Conservation (phyloP, 257 asterid genomes). For the Nicotiana benthamiana region DNA sequence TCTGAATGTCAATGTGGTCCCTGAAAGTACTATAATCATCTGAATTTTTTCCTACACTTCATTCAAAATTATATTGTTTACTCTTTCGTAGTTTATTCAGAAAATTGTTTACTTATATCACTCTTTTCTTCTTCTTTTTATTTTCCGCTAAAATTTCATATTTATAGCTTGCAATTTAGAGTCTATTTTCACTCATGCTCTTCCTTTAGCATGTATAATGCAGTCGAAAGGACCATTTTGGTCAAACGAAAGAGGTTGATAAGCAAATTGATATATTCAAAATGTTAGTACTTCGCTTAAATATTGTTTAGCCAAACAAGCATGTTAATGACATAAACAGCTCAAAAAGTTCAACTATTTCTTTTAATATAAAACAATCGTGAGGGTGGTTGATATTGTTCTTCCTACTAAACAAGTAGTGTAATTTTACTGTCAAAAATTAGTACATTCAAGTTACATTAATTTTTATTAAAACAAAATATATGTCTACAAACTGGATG, state of each 20-base stretch:
- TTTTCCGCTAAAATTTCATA: not conserved
- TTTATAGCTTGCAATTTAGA: not conserved
- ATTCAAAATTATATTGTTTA: too few species aligned
- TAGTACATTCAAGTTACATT: not conserved
- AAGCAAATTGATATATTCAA: not conserved
- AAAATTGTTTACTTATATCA: not conserved
- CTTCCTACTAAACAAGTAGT: too few species aligned
- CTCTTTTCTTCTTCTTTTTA: not conserved
- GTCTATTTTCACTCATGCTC: not conserved
- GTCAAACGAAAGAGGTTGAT: not conserved
- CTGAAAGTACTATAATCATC: not conserved
- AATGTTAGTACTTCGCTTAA: not conserved
- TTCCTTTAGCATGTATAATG: not conserved
- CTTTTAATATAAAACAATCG: too few species aligned
- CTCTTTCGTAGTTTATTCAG: not conserved
- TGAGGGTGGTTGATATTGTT: too few species aligned
- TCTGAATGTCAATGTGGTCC: not conserved
- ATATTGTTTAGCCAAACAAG: too few species aligned
- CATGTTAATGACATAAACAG: too few species aligned
- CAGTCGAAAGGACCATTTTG: not conserved
- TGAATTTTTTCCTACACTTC: too few species aligned
- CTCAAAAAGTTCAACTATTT: too few species aligned
- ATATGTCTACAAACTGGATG: not conserved
- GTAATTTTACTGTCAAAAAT: too few species aligned
- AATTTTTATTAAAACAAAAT: too few species aligned